These are phyloP conservation scores for Dendrothele bispora DNA, from an alignment of 768 basidiomycete genomes.

Conservation along the genomic window DNA sequence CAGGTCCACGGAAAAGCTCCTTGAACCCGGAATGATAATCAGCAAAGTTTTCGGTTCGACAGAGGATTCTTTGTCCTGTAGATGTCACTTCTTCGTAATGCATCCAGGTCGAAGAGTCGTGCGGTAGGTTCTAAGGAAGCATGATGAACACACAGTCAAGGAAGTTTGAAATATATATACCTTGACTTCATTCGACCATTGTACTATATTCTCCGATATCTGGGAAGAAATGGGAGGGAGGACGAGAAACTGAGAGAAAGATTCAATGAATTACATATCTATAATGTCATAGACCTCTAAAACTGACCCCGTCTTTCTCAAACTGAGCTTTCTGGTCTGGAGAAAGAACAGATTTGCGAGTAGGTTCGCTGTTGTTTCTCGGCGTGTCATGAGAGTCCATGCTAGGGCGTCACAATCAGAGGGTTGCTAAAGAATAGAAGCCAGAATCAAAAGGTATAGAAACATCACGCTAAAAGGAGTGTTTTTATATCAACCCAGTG, in stretches of 20 bases:
- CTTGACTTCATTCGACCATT: slow-evolving; percentile 15
- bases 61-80: slow-evolving; percentile 5
- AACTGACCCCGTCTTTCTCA: neutral
- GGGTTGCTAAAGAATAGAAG: too few species aligned
- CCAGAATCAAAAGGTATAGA: too few species aligned
- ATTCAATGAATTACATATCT: too few species aligned
- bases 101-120: slow-evolving; percentile 12
- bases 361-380: too few species aligned
- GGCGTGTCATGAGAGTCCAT: too few species aligned
- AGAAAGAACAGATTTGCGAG: too few species aligned
- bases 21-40: slow-evolving; percentile 13
- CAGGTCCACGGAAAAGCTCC: slow-evolving; percentile 8
- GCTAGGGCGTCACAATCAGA: too few species aligned
- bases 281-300: neutral
- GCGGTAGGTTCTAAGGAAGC: slow-evolving; percentile 9
- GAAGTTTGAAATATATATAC: neutral
- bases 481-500: too few species aligned
- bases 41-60: slow-evolving; percentile 14
- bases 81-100: slow-evolving; percentile 15
- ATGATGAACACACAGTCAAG: neutral
- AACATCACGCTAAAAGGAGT: too few species aligned
- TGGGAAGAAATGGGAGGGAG: slow-evolving; percentile 5
- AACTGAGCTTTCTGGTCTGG: neutral
- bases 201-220: slow-evolving; percentile 3
- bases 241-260: slow-evolving; percentile 11